phyloP scores from a whole-genome alignment of 2,329 filamentous ascomycete species.

The Seiridium cupressi region DNA sequence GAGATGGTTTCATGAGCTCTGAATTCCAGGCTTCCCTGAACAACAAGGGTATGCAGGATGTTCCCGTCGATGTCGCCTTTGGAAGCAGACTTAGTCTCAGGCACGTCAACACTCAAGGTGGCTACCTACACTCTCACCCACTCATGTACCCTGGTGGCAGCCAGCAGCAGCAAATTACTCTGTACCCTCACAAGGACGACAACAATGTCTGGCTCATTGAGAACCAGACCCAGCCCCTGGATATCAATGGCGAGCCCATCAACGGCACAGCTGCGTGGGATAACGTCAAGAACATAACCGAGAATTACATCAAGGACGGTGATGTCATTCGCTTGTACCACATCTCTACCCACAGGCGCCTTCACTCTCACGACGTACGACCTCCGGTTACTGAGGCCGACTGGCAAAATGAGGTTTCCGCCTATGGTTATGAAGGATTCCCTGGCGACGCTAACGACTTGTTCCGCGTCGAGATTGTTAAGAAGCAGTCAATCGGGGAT shows the following conservation, averaged over 20 bases:
- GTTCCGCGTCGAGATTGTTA: constrained; percentile 93
- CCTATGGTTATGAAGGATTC: constrained; percentile 96
- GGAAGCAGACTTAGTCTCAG: constrained; percentile 84
- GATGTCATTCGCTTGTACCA: constrained; percentile 83
- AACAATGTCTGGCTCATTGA: constrained; percentile 95
- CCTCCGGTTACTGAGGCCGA: constrained; percentile 82
- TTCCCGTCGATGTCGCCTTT: constrained; percentile 86
- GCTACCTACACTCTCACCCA: constrained; percentile 93
- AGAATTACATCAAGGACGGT: constrained; percentile 70
- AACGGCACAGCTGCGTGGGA: constrained; percentile 86
- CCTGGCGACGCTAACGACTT: constrained; percentile 94
- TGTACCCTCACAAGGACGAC: constrained; percentile 98
- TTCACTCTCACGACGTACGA: constrained; percentile 95
- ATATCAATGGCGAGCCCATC: constrained; percentile 71
- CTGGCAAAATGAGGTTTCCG: constrained; percentile 95
- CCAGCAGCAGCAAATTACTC: constrained; percentile 97
- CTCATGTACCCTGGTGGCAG: constrained; percentile 98
- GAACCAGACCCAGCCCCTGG: constrained; percentile 86
- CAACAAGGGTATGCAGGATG: constrained; percentile 93
- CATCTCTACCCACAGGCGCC: constrained; percentile 74
- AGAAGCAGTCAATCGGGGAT: constrained; percentile 76
- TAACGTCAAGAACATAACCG: constrained; percentile 56
- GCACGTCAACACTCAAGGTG: constrained; percentile 96
- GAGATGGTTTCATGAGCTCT: constrained; percentile 99
- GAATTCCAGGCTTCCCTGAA: constrained; percentile 98